These are phyloP conservation scores for Ustilago curta DNA, from an alignment of 1,284 basidiomycete species.

Conservation along the genomic window DNA sequence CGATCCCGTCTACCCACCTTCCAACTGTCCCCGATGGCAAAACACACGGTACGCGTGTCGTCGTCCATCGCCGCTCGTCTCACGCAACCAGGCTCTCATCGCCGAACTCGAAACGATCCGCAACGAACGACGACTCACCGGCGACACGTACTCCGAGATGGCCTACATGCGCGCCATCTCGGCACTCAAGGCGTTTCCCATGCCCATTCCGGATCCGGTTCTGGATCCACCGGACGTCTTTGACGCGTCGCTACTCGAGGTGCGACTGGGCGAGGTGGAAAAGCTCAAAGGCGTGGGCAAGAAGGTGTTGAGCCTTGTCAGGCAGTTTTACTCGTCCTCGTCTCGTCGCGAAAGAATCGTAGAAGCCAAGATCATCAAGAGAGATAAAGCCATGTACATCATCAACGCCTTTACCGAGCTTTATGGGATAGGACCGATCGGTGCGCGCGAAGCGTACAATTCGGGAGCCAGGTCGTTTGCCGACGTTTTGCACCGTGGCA, in stretches of 20 bases:
- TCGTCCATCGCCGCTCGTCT: conserved; percentile 58
- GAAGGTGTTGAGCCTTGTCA: conserved; percentile 55
- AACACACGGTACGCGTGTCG: conserved; percentile 56
- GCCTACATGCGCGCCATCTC: conserved; percentile 65
- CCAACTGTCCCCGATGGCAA: conserved; percentile 26
- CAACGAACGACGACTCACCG: conserved; percentile 56
- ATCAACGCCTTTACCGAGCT: conserved; percentile 60
- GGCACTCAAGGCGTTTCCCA: conserved; percentile 62
- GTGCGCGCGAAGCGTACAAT: conserved; percentile 59
- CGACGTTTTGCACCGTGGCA: conserved; percentile 55
- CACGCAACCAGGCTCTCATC: conserved; percentile 59
- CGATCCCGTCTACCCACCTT: conserved; percentile 15
- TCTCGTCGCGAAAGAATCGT: conserved; percentile 36
- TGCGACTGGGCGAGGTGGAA: conserved; percentile 31
- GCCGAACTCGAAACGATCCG: conserved; percentile 59
- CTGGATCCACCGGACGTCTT: conserved; percentile 10
- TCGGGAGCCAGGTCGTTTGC: conserved; percentile 54
- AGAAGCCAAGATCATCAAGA: conserved; percentile 58
- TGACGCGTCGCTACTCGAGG: conserved; percentile 8
- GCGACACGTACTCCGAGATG: conserved; percentile 57
- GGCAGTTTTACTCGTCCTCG: conserved; percentile 53
- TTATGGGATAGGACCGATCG: conserved; percentile 63
- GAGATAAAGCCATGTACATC: conserved; percentile 53
- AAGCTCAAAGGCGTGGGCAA: conserved; percentile 61
- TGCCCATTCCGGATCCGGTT: conserved; percentile 30